Evolutionary conservation across 2,329 filamentous ascomycete species (phyloP).

Genomic region (Colletotrichum caudatum): DNA sequence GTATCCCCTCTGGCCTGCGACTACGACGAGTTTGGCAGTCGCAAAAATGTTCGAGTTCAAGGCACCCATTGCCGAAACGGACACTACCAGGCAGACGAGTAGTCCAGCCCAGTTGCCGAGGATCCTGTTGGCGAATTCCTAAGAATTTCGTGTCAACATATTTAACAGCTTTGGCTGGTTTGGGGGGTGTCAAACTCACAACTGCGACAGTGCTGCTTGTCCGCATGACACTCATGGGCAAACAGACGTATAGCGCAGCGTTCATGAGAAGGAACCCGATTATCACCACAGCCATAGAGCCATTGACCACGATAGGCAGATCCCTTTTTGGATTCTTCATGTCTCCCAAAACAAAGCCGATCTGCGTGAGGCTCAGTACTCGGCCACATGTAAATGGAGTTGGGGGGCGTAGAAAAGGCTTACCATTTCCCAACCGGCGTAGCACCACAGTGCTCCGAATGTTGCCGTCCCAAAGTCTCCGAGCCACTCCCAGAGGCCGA

Average conservation of each 20-base stretch:
- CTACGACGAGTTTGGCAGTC: conserved; percentile 55
- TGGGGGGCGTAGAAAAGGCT: conserved; percentile 49
- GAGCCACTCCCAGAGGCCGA: conserved; percentile 52
- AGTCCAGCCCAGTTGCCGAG: conserved; percentile 54
- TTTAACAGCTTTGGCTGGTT: neutral
- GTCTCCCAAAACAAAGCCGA: conserved; percentile 47
- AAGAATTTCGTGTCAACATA: conserved; percentile 43
- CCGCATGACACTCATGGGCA: conserved; percentile 55
- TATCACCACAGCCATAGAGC: conserved; percentile 56
- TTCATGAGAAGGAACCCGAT: conserved; percentile 57
- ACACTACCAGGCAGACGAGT: conserved; percentile 54
- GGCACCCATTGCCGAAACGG: conserved; percentile 55
- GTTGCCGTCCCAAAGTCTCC: conserved; percentile 56
- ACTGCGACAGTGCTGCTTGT: conserved; percentile 57
- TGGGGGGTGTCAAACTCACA: conserved; percentile 48
- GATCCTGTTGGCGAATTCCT: conserved; percentile 48
- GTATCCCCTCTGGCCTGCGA: conserved; percentile 49
- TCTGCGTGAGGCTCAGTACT: conserved; percentile 34
- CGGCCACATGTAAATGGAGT: neutral
- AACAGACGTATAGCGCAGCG: conserved; percentile 55
- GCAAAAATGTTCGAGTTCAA: conserved; percentile 60
- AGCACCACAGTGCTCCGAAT: conserved; percentile 58
- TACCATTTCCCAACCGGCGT: conserved; percentile 59
- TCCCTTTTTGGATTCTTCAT: conserved; percentile 46
- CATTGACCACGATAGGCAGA: conserved; percentile 56